Conservation (phyloP, 495 filamentous ascomycete species). For the Hypoxylon intermedium region DNA sequence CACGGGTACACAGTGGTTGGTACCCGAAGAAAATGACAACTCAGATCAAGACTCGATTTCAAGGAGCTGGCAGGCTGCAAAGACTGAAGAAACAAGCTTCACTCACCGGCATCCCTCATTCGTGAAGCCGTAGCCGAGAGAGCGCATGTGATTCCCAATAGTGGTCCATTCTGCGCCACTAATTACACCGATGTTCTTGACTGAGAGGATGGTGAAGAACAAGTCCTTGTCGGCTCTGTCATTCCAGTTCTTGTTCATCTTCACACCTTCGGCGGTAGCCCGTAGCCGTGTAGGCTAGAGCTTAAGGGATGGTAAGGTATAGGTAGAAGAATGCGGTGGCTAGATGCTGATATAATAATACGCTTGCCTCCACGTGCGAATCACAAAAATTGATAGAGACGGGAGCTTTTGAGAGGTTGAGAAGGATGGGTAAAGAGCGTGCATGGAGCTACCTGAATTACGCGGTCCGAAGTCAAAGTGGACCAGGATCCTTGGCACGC, state of each 20-base stretch:
- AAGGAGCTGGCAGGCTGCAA: neutral
- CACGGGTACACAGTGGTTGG: neutral
- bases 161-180: slow-evolving; percentile 61
- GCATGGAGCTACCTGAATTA: slow-evolving; percentile 39
- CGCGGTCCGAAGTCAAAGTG: slow-evolving; percentile 38
- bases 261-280: slow-evolving; percentile 11
- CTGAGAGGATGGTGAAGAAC: slow-evolving; percentile 62
- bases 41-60: slow-evolving; percentile 4
- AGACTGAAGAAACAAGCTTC: slow-evolving; percentile 14
- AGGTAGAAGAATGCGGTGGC: slow-evolving; percentile 16
- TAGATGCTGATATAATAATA: slow-evolving; percentile 30
- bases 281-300: slow-evolving; percentile 31
- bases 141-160: slow-evolving; percentile 59
- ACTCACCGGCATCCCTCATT: slow-evolving; percentile 63
- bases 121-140: slow-evolving; percentile 59
- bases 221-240: slow-evolving; percentile 61
- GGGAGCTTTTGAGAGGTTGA: slow-evolving; percentile 43
- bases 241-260: slow-evolving; percentile 62
- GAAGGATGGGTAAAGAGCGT: slow-evolving; percentile 34
- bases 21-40: neutral
- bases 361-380: slow-evolving; percentile 36
- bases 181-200: slow-evolving; percentile 62
- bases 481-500: slow-evolving; percentile 30
- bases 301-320: slow-evolving; percentile 12
- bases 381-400: slow-evolving; percentile 40